Evolutionary conservation across 1,284 basidiomycete species (phyloP), one percentile per base, ranked within the genome.

Genomic region (Wolfiporia cocos): DNA sequence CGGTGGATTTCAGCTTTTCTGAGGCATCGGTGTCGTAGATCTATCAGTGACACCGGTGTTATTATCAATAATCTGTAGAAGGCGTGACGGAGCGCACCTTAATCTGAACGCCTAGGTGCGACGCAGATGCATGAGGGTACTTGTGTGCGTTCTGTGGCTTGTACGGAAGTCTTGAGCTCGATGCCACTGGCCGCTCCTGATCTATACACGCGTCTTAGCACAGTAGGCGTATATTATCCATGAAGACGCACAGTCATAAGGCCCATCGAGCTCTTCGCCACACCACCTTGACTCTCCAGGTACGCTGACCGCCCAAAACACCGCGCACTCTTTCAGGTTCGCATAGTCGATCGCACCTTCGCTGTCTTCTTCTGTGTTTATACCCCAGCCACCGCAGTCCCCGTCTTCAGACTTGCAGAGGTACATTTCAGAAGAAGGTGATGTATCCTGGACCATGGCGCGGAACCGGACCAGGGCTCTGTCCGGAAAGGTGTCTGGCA

Each of bases 381-480:
- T 61, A 6, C 83, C 86, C 86, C 86, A 89, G 17, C 85, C 86
- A 22, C 81, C 82, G 46, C 71, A 75, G 24, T 54, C 58, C 3
- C 66, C 69, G 29, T 65, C 56, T 30, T 50, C 39, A 17, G 67
- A 62, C 36, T 58, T 67, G 1, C 76, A 70, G 29, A 86, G 66
- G 56, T 88, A 89, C 52, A 89, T 69, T 54, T 87, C 81, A 0
- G 77, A 73, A 2, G 81, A 78, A 17, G 73, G 57, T 4, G 85
- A 85, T 1, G 83, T 87, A 54, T 88, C 86, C 58, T 89, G 86
- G n/a, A 89, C 68, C 83, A 87, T 85, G 11, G 73, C 78, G 32
- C 75, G 71, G 56, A 88, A 87, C 14, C 73, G 69, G 7, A 89
- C 81, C 3, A 88, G 68, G 1, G 76, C 63, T 11, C 74, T 66